Evolutionary conservation across 2,329 filamentous ascomycete species (phyloP).

Genomic region (Xylariaceae sp.): DNA sequence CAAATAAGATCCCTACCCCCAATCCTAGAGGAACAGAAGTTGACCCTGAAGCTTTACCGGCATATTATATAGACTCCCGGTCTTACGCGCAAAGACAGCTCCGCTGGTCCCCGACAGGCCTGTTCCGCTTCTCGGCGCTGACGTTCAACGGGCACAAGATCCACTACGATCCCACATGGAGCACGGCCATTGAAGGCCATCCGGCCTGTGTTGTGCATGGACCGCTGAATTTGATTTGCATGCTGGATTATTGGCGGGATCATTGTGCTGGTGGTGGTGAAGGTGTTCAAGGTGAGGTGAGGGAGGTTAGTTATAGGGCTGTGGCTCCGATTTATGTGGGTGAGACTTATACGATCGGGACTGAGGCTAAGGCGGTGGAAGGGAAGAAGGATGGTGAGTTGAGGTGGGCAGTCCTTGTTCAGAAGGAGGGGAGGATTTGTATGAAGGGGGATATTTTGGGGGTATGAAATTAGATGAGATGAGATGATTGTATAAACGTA

Average conservation of each 20-base stretch:
- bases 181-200: conserved; percentile 70
- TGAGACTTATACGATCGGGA: conserved; percentile 66
- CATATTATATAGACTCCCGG: conserved; percentile 12
- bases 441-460: conserved; percentile 47
- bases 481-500: no score
- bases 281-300: conserved; percentile 26
- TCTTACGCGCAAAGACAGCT: conserved; percentile 42
- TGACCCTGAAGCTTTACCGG: no score
- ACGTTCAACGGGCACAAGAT: conserved; percentile 89
- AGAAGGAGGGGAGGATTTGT: conserved; percentile 46
- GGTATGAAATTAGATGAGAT: background rate
- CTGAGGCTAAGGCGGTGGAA: conserved; percentile 51
- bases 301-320: conserved; percentile 69
- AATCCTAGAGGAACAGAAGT: no score
- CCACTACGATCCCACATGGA: conserved; percentile 76
- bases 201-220: conserved; percentile 79
- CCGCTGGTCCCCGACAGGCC: conserved; percentile 54
- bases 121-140: conserved; percentile 84
- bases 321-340: conserved; percentile 73
- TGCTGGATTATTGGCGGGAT: conserved; percentile 73
- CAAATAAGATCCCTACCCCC: no score
- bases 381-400: conserved; percentile 44
- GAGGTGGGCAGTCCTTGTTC: conserved; percentile 56
- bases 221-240: conserved; percentile 75
- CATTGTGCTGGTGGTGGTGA: conserved; percentile 44